Evolutionary conservation across 1,139 yeast species (phyloP), one percentile per base, ranked within the genome.

Genomic region (Saccharomycopsis hybrid): DNA sequence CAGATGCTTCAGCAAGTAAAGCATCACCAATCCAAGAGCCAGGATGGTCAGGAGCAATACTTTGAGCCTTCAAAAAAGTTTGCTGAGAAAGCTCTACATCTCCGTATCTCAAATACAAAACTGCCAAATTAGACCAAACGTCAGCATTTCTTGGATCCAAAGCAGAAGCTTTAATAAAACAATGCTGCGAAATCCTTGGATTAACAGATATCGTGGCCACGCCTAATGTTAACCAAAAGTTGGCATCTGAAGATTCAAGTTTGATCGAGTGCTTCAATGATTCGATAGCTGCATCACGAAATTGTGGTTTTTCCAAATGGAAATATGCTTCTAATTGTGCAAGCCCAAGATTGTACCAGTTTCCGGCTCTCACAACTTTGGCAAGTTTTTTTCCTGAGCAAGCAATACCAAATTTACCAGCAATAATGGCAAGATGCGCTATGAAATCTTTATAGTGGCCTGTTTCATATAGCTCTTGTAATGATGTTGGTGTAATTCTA

Each of bases 21-120:
- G 96, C 97, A 60, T 83, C 80, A 1, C 96, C 96, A 39, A 86
- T 64, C 97, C 98, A 92, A 0, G 96, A 77, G n/a, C 72, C 71
- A 0, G 86, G 73, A 51, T 74, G 76, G 48, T 82, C 85, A 1
- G 98, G 97, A 2, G 92, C 85, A 8, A 86, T 71, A 18, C 95
- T 80, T 58, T 87, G 94, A 0, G 95, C 84, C 57, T 87, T 76
- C 45, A 74, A 69, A 56, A 85, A 80, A 0, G 95, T 82, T 55
- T 84, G 82, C 47, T 76, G 74, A 0, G 97, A 94, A 43, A 92
- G 73, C 48, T 77, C 82, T 4, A 73, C 59, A 61, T 90, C 97
- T 3, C 82, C 83, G 54, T 75, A 73, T 44, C 77, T 72, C 55
- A 90, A 68, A 57, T 86, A 90, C 40, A 92, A 69, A 4, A 85